Evolutionary conservation across 139 green algal genomes (phyloP), one percentile per base, ranked within the genome.

Genomic region (Zygnema circumcarinatum): DNA sequence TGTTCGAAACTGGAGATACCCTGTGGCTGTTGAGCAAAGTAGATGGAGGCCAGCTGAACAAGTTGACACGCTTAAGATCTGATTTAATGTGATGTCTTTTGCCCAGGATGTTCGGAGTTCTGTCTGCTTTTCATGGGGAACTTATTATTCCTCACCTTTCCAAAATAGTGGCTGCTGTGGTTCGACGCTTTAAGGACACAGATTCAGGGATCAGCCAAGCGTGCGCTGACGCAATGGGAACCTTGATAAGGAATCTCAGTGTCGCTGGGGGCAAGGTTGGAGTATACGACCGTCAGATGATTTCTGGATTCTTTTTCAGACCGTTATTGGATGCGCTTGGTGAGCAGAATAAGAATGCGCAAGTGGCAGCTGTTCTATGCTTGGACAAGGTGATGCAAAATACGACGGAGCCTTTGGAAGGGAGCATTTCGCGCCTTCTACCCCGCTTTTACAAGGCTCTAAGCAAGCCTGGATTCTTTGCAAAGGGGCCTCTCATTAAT

Each of bases 291-390:
- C 62, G 81, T n/a, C 47, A 62, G 47, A 7, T 16, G 16, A 62
- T 62, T 16, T 62, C 47, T 25, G 47, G 47, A 62, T 62, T 25
- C 7, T 83, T 83, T 53, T 83, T 72, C 75, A 83, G 11, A 21
- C 81, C 81, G 25, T 40, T 87, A 1, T 81, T 87, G 38, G 81
- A 87, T 41, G 56, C 81, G 62, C 62, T 87, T 20, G 32, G n/a
- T 42, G 81, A 87, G 62, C 81, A 87, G 62, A 87, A 81, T 41
- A 40, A 81, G 56, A 83, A 87, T 40, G 54, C 47, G 2, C 81
- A 87, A 40, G 47, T 81, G 36, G 81, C 41, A 32, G 81, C 81
- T 38, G 42, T 72, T n/a, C 38, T 82, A 38, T 84, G 32, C 25
- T 72, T 87, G 41, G 81, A 62, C 22, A 40, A 41, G 38, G 81